Conservation (phyloP, 2,329 filamentous ascomycete species). For the Colletotrichum eremochloae region DNA sequence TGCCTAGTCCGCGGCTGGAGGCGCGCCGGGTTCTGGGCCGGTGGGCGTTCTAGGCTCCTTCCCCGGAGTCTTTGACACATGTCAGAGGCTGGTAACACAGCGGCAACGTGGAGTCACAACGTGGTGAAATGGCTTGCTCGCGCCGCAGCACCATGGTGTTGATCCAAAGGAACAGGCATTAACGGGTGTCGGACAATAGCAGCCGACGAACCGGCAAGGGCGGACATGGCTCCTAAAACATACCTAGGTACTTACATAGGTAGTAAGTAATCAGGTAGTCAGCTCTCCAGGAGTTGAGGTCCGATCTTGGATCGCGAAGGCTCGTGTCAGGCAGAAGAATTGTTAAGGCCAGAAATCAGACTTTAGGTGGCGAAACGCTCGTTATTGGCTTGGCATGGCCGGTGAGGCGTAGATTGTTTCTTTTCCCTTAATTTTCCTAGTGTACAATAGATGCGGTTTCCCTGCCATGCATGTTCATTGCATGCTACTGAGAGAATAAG, state of each 20-base stretch:
- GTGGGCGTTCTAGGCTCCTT: constrained; percentile 11
- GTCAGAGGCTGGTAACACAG: not conserved
- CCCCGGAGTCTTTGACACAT: constrained; percentile 7
- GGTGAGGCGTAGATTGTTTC: not conserved
- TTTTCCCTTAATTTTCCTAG: not conserved
- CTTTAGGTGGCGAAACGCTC: not conserved
- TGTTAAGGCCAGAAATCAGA: not conserved
- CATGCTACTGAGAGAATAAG: too few species aligned
- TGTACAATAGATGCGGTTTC: not conserved
- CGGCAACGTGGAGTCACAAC: constrained; percentile 8
- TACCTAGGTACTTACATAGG: too few species aligned
- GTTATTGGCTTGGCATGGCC: not conserved
- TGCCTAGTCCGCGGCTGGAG: constrained; percentile 1
- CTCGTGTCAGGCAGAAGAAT: not conserved
- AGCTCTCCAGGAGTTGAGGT: not conserved
- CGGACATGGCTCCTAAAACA: constrained; percentile 4
- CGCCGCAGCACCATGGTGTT: not conserved
- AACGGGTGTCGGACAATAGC: not conserved
- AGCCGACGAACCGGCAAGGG: constrained; percentile 6
- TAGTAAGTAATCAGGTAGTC: too few species aligned
- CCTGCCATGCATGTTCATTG: not conserved
- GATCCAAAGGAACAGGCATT: not conserved
- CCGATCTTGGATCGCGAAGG: not conserved
- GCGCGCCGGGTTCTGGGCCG: not conserved
- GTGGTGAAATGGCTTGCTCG: not conserved